Evolutionary conservation across 2,329 filamentous ascomycete genomes (phyloP).

Genomic region (Colletotrichum siamense): DNA sequence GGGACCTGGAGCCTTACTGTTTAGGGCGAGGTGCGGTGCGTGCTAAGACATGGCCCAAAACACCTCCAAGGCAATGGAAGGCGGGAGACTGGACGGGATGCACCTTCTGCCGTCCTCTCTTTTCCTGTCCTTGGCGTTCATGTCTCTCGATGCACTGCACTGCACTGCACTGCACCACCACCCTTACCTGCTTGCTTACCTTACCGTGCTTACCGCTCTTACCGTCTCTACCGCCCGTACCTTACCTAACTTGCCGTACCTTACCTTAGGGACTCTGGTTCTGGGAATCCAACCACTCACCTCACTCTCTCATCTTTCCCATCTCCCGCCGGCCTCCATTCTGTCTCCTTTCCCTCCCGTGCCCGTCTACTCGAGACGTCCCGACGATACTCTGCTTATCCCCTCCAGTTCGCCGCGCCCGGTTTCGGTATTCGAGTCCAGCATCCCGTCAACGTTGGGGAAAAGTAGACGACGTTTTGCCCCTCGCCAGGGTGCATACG

Average conservation of each 20-base stretch:
- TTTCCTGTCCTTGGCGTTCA: neutral
- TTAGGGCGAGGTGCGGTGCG: constrained; percentile 8
- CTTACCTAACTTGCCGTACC: neutral
- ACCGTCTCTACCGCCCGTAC: neutral
- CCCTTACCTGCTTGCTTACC: neutral
- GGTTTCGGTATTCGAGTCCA: neutral
- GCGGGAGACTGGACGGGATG: neutral
- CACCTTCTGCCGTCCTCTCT: neutral
- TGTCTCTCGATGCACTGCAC: neutral
- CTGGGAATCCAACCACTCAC: neutral
- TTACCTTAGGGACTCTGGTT: neutral
- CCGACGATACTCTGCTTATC: neutral
- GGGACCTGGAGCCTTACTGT: constrained; percentile 2
- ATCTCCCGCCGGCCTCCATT: neutral
- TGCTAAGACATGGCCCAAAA: constrained; percentile 4
- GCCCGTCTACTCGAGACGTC: neutral
- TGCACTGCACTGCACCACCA: neutral
- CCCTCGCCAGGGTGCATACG: neutral
- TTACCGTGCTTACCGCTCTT: neutral
- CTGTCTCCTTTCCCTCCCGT: neutral
- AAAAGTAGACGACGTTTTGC: neutral
- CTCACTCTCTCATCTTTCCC: neutral
- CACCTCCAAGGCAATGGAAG: neutral
- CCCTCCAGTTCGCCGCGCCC: neutral
- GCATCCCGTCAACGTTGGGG: neutral